Percentiles rank a stretch among this genome's conserved stretches.
Evolutionary conservation across 2,329 filamentous ascomycete species (phyloP).

Genomic region (Monilinia vaccinii-corymbosi): DNA sequence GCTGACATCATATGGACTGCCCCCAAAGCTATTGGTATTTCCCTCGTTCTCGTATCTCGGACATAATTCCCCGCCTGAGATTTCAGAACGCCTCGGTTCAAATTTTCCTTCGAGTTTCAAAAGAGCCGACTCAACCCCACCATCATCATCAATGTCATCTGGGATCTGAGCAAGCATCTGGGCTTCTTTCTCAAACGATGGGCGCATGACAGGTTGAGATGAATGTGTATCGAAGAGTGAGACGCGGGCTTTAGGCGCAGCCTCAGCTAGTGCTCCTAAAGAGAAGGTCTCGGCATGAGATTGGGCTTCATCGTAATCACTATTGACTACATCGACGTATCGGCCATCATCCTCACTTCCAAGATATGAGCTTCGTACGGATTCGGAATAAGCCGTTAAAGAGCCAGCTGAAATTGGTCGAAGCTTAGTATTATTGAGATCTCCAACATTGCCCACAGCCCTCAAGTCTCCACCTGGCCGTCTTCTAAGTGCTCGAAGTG

Average conservation of each 20-base stretch:
- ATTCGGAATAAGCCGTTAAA: constrained; percentile 51
- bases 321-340: constrained; percentile 38
- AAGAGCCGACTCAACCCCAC: constrained; percentile 85
- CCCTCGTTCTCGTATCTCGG: constrained; percentile 9
- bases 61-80: constrained; percentile 13
- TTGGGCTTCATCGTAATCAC: constrained; percentile 32
- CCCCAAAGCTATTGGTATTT: constrained; percentile 25
- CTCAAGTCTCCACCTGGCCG: constrained; percentile 68
- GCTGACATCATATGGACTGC: constrained; percentile 17
- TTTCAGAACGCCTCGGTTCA: constrained; percentile 40
- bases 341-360: constrained; percentile 33
- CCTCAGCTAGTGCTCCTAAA: constrained; percentile 47
- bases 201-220: constrained; percentile 53
- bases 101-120: constrained; percentile 87
- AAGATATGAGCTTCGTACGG: constrained; percentile 46
- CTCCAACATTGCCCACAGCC: constrained; percentile 55
- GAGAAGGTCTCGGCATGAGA: constrained; percentile 43
- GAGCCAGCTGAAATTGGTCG: constrained; percentile 51
- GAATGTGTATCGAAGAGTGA: constrained; percentile 54
- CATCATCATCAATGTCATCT: constrained; percentile 69
- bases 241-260: constrained; percentile 36
- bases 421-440: constrained; percentile 40
- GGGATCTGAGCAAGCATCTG: constrained; percentile 81
- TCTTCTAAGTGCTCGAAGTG: constrained; percentile 57
- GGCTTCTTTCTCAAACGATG: constrained; percentile 83